Conservation (phyloP, 2,329 filamentous ascomycete species). For the Monosporascus sp. region DNA sequence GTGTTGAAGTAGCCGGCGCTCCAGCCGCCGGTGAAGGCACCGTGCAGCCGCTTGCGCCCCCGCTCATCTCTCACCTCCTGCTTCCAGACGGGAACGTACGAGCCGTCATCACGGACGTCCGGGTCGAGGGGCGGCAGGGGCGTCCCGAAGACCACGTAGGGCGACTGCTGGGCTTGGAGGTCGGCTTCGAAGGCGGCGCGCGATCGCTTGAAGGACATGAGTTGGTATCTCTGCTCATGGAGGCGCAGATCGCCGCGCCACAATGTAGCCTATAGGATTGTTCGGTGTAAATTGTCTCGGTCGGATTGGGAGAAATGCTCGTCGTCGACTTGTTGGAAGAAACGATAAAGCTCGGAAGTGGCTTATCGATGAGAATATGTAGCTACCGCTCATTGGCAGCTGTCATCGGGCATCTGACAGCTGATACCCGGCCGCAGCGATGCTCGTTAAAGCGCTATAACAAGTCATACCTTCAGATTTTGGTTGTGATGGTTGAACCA, state of each 20-base stretch:
- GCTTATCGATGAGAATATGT: neutral
- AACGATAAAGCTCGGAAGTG: no score
- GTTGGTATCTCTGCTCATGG: neutral
- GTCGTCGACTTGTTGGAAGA: no score
- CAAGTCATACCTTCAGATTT: no score
- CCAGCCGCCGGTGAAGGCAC: slow-evolving; percentile 93
- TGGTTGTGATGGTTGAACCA: no score
- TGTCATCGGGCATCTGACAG: neutral
- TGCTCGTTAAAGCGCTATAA: no score
- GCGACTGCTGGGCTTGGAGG: slow-evolving; percentile 59
- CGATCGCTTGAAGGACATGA: slow-evolving; percentile 76
- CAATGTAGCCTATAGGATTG: no score
- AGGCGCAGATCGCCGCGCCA: neutral
- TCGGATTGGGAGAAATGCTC: no score
- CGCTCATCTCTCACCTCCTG: slow-evolving; percentile 94
- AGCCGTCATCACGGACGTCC: slow-evolving; percentile 78
- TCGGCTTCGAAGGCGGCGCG: slow-evolving; percentile 75
- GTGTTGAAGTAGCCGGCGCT: slow-evolving; percentile 99
- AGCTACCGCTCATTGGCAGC: neutral
- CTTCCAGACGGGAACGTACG: slow-evolving; percentile 94
- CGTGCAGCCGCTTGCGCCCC: slow-evolving; percentile 85
- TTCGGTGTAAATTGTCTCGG: no score
- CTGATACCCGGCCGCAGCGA: neutral
- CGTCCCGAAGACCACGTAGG: slow-evolving; percentile 78
- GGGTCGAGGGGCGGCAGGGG: slow-evolving; percentile 74